A percentile compares a stretch with the other conserved stretches of the same genome.
Evolutionary conservation across 768 basidiomycete species (phyloP).

Genomic region (Auriscalpium vulgare): DNA sequence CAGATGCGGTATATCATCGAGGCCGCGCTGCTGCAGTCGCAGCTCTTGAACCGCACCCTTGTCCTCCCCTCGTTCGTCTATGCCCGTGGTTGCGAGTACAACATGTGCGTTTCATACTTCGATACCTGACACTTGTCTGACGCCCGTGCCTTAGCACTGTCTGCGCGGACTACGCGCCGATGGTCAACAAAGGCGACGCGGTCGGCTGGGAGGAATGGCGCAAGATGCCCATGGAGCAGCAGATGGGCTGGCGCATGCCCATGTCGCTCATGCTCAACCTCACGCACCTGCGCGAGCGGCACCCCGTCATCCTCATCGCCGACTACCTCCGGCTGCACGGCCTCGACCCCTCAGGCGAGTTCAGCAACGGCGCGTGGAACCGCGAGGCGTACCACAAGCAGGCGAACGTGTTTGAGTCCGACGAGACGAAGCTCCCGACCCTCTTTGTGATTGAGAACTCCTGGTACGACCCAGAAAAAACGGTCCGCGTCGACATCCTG

Average conservation of each 20-base stretch:
- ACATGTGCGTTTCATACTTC: constrained; percentile 19
- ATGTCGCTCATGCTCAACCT: constrained; percentile 35
- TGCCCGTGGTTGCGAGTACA: constrained; percentile 37
- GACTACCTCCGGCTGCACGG: constrained; percentile 37
- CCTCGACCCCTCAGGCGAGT: constrained; percentile 26
- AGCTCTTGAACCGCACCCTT: constrained; percentile 34
- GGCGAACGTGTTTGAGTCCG: constrained; percentile 21
- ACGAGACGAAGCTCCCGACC: constrained; percentile 15
- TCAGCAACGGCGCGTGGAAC: constrained; percentile 32
- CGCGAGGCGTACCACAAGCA: constrained; percentile 25
- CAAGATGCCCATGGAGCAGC: constrained; percentile 26
- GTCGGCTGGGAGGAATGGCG: constrained; percentile 36
- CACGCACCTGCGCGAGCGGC: constrained; percentile 28
- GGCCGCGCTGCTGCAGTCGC: constrained; percentile 35
- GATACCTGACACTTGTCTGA: not conserved
- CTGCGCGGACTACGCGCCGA: constrained; percentile 33
- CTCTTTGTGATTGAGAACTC: constrained; percentile 30
- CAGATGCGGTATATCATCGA: constrained; percentile 44
- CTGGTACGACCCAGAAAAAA: constrained; percentile 31
- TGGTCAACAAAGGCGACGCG: constrained; percentile 39
- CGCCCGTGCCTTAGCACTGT: constrained; percentile 18
- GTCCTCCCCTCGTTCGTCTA: constrained; percentile 39
- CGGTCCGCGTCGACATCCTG: constrained; percentile 31
- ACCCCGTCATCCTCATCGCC: constrained; percentile 33
- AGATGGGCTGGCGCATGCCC: constrained; percentile 29